Conservation (phyloP, 768 basidiomycete species). For the Phaffia australis region DNA sequence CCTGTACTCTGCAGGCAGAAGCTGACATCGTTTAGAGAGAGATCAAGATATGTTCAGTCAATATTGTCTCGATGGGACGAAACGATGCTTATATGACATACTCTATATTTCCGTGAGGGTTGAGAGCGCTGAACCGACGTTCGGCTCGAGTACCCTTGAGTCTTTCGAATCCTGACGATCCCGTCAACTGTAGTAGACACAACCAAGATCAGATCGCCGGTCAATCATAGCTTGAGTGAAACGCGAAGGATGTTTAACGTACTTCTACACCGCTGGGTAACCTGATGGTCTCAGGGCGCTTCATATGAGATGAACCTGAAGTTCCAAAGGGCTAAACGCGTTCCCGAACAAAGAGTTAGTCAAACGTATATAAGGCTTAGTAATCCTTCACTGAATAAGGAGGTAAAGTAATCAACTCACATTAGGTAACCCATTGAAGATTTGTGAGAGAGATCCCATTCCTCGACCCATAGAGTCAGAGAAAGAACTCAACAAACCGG, state of each 20-base stretch:
- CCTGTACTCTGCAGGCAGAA: slow-evolving; percentile 21
- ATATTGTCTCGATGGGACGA: background rate
- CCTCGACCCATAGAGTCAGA: slow-evolving; percentile 32
- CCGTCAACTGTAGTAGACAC: slow-evolving; percentile 31
- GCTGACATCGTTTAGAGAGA: background rate
- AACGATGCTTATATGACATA: background rate
- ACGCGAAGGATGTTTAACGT: background rate
- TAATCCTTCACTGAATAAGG: background rate
- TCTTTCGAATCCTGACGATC: slow-evolving; percentile 35
- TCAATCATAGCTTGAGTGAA: background rate
- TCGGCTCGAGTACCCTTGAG: slow-evolving; percentile 36
- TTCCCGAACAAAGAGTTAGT: slow-evolving; percentile 23
- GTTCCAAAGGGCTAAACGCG: slow-evolving; percentile 12
- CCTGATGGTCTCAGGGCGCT: slow-evolving; percentile 35
- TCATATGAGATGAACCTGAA: slow-evolving; percentile 14
- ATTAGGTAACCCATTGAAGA: slow-evolving; percentile 16
- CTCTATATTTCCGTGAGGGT: slow-evolving; percentile 42
- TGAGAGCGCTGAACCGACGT: slow-evolving; percentile 41
- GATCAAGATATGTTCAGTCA: background rate
- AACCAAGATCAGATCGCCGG: too few relatives aligned
- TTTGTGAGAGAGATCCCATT: slow-evolving; percentile 15
- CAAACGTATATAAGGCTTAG: slow-evolving; percentile 8
- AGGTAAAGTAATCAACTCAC: slow-evolving; percentile 4
- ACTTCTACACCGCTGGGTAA: slow-evolving; percentile 39
- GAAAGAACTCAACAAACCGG: slow-evolving; percentile 36